Evolutionary conservation across 2,329 filamentous ascomycete species (phyloP).

Genomic region (Epichloe sylvatica): DNA sequence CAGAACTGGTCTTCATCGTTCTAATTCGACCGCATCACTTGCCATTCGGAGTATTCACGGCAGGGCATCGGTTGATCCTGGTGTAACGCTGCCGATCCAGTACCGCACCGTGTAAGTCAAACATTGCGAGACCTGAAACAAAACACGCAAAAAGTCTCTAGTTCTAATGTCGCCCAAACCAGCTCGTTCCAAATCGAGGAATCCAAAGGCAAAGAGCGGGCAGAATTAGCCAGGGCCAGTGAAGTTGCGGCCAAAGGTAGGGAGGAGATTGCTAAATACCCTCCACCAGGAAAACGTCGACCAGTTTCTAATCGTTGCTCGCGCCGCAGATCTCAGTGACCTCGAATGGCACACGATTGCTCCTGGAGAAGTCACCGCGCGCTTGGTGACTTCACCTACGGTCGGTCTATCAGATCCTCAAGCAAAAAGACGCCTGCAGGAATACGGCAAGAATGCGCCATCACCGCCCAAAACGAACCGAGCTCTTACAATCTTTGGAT

Average conservation of each 20-base stretch:
- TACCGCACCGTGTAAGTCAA: slow-evolving; percentile 37
- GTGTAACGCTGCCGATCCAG: slow-evolving; percentile 32
- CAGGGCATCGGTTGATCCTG: slow-evolving; percentile 12
- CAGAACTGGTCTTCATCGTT: slow-evolving; percentile 7
- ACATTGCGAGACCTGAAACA: neutral
- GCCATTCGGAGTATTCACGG: slow-evolving; percentile 27
- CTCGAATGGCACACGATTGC: slow-evolving; percentile 56
- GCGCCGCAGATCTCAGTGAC: slow-evolving; percentile 37
- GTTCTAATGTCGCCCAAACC: neutral
- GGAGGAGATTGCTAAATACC: neutral
- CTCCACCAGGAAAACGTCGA: neutral
- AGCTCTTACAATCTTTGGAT: slow-evolving; percentile 44
- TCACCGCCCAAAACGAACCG: slow-evolving; percentile 50
- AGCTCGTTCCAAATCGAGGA: slow-evolving; percentile 43
- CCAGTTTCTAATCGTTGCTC: neutral
- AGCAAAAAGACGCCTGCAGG: slow-evolving; percentile 35
- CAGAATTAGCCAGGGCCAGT: slow-evolving; percentile 24
- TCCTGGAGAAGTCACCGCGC: slow-evolving; percentile 41
- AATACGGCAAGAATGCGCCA: slow-evolving; percentile 54
- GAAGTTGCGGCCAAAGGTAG: slow-evolving; percentile 32
- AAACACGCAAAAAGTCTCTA: neutral
- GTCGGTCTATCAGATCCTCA: slow-evolving; percentile 48
- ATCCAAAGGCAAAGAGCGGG: slow-evolving; percentile 31
- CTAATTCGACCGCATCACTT: slow-evolving; percentile 23
- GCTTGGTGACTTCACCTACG: slow-evolving; percentile 40